Evolutionary conservation across 2,329 filamentous ascomycete species (phyloP).

Genomic region (Cephalotrichum gorgonifer): DNA sequence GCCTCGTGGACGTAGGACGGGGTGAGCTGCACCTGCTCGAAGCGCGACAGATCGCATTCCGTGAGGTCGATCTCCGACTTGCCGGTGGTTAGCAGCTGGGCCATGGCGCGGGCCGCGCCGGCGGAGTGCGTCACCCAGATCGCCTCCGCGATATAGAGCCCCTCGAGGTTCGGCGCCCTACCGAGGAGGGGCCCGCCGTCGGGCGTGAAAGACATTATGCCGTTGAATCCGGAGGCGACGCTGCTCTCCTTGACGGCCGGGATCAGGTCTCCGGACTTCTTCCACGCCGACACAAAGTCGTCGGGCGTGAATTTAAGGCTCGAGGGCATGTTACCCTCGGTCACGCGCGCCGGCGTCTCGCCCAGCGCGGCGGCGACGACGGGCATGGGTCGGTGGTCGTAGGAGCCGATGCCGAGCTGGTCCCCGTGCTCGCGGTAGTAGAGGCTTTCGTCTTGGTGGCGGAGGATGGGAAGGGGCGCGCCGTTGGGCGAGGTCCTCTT

Average conservation of each 20-base stretch:
- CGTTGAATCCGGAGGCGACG: constrained; percentile 53
- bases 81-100: constrained; percentile 46
- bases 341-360: constrained; percentile 38
- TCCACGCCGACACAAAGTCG: constrained; percentile 52
- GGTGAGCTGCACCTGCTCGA: constrained; percentile 49
- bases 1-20: constrained; percentile 47
- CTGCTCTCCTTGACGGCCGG: constrained; percentile 38
- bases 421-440: constrained; percentile 58
- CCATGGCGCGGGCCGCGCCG: constrained; percentile 49
- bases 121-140: constrained; percentile 59
- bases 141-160: constrained; percentile 54
- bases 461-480: constrained; percentile 45
- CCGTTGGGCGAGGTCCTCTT: constrained; percentile 29
- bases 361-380: constrained; percentile 44
- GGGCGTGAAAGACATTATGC: constrained; percentile 56
- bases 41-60: constrained; percentile 49
- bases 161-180: constrained; percentile 44
- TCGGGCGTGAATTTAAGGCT: constrained; percentile 47
- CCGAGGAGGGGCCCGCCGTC: constrained; percentile 52
- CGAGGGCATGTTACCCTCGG: constrained; percentile 53
- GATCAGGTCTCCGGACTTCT: constrained; percentile 41
- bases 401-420: constrained; percentile 52
- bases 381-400: constrained; percentile 52
- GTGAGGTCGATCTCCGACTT: constrained; percentile 43
- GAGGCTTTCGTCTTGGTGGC: constrained; percentile 52